phyloP scores from a whole-genome alignment of 441 rosid species.

The Gossypium davidsonii region DNA sequence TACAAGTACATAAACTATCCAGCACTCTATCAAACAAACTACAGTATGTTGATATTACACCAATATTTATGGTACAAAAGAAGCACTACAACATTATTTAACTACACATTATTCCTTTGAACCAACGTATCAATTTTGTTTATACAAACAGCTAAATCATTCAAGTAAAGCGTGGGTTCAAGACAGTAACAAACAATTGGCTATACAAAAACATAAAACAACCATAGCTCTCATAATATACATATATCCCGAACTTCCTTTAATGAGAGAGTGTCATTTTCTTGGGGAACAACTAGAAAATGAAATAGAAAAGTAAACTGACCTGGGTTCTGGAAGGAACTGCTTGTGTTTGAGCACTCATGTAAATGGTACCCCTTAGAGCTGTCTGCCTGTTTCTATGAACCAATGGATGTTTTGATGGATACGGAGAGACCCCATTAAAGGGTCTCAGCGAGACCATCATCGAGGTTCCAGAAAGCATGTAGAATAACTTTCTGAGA shows the following conservation, averaged over 20 bases:
- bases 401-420: constrained; percentile 17
- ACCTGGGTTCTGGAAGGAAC: constrained; percentile 66
- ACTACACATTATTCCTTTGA: background rate
- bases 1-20: background rate
- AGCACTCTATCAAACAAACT: background rate
- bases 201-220: background rate
- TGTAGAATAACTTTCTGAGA: background rate
- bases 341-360: constrained; percentile 48
- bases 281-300: constrained; percentile 1
- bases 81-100: background rate
- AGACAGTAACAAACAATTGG: background rate
- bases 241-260: background rate
- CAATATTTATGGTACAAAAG: background rate
- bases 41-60: background rate
- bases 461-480: constrained; percentile 22
- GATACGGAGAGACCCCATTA: constrained; percentile 29
- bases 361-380: constrained; percentile 21
- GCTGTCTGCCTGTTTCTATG: constrained; percentile 23
- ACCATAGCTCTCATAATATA: background rate
- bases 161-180: background rate
- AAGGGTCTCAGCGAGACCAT: constrained; percentile 38
- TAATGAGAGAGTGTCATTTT: background rate
- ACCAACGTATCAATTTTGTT: background rate
- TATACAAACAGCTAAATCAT: background rate
- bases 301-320: background rate